Evolutionary conservation across 176 grass and related monocot genomes (phyloP), one percentile per base, ranked within the genome.

Genomic region (Tillandsia leiboldiana): DNA sequence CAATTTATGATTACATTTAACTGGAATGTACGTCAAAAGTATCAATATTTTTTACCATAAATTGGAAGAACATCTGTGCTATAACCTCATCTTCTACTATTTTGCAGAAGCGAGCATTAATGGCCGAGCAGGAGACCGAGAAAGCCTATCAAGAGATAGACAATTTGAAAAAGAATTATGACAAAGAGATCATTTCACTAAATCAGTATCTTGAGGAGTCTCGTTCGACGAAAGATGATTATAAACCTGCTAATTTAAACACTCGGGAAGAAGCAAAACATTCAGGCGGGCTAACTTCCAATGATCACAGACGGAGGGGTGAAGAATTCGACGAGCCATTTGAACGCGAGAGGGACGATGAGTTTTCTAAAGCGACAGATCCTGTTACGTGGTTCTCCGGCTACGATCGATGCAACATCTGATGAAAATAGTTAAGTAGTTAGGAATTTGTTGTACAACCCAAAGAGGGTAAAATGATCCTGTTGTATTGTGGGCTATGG

Each of bases 391-490:
- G 94, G 94, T 99, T 93, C 29, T 86, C 69, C 4, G 94, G 87
- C 51, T 99, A 99, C 6, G 89, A 99, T 68, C 87, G 68, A 33
- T 99, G 94, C 83, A 99, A 99, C 83, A 99, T 99, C 77, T 90
- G 77, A 99, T 48, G 51, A 11, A 61, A 61, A 2, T 42, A 61
- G 15, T 22, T 15, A 61, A 61, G 10, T 42, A 61, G 15, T 22
- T 15, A 61, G 56, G 56, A 61, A n/a, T 20, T 18, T 67, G 65
- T 66, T 66, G 27, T 67, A 67, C 65, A 42, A 49, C 65, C 4
- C 49, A 9, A 9, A 9, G 48, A 15, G 33, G 56, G 48, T 17
- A 2, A 33, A 14, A 17, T 48, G 3, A 22, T 48, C 18, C 29
- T 49, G 13, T n/a, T 67, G 65, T 49, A 14, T 67, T 12, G 65